Conservation (phyloP, 352 stramenopile species). For the Phytophthora tubulina region DNA sequence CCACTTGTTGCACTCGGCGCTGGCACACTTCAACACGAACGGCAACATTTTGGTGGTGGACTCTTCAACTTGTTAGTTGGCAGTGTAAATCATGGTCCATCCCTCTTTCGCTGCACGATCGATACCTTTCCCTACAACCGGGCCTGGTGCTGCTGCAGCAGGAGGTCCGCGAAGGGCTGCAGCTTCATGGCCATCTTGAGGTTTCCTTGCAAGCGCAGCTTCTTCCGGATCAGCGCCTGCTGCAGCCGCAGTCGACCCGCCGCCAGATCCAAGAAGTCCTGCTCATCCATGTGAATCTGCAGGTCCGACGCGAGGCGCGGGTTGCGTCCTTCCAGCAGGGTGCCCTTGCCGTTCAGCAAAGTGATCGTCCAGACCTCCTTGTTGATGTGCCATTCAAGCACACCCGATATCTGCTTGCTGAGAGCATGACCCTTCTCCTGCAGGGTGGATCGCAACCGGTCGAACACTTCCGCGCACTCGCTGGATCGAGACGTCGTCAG, state of each 20-base stretch:
- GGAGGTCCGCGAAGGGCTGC: conserved; percentile 69
- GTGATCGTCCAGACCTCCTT: conserved; percentile 75
- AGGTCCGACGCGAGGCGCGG: conserved; percentile 60
- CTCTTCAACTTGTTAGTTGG: conserved; percentile 23
- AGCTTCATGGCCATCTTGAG: conserved; percentile 83
- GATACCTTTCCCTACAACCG: conserved; percentile 34
- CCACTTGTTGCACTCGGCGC: background rate
- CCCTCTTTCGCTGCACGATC: conserved; percentile 14
- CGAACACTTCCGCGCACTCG: conserved; percentile 69
- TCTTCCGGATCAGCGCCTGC: conserved; percentile 74
- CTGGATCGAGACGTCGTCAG: conserved; percentile 64
- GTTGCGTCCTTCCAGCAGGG: conserved; percentile 59
- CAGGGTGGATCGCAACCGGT: conserved; percentile 57
- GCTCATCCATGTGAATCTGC: conserved; percentile 71
- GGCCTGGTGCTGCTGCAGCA: conserved; percentile 51
- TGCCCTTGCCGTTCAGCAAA: conserved; percentile 61
- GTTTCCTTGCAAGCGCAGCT: conserved; percentile 70
- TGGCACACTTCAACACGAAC: background rate
- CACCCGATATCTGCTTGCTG: conserved; percentile 68
- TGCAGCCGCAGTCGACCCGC: conserved; percentile 67
- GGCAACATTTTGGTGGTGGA: conserved; percentile 11
- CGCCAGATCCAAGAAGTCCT: conserved; percentile 72
- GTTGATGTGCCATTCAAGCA: conserved; percentile 79
- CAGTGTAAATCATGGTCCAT: conserved; percentile 3
- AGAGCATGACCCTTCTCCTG: conserved; percentile 51